Evolutionary conservation across 768 basidiomycete genomes (phyloP), one percentile per base, ranked within the genome.

Genomic region (Coprinopsis strossmayeri): DNA sequence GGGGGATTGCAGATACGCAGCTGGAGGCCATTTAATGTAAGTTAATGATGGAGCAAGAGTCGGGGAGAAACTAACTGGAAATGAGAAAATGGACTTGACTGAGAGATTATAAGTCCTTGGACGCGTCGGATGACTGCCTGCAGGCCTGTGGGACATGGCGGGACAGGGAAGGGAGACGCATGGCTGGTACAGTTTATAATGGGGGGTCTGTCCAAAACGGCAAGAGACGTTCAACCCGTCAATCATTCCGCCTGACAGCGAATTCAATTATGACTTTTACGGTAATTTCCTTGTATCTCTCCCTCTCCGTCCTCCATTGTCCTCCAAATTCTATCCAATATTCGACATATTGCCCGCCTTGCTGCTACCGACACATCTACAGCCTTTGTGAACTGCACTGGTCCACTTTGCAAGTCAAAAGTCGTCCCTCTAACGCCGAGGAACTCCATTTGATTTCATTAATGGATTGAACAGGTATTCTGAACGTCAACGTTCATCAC

Each of bases 1-100:
- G 83, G 82, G 1, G 82, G 84, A 48, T 84, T 81, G 55, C 82
- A 85, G 34, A 83, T 67, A 10, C 82, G 79, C 52, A 70, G 70
- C 71, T 75, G 51, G n/a, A 25, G 21, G 35, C 39, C 34, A 45
- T 23, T 40, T 17, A 18, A 47, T 28, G 34, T 51, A 45, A 43
- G 38, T n/a, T 28, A 32, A 12, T 34, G 5, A n/a, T 44, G 18
- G 41, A 40, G n/a, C 17, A 7, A 7, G 24, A 41, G 12, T 9
- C 32, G 24, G 13, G 35, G 7, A 24, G 37, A 13, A 13, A 64
- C 66, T 43, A 17, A 72, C 71, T 4, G 73, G 71, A 11, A 74
- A 59, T 15, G 65, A 61, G 26, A 72, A 60, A 12, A 74, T 50
- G 1, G 65, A 59, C 51, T 53, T 60, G 48, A 70, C 21, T 24